A percentile compares a stretch with the other conserved stretches of the same genome.
phyloP scores from a whole-genome alignment of 1,284 basidiomycete species.

The Ceratobasidium sp. region DNA sequence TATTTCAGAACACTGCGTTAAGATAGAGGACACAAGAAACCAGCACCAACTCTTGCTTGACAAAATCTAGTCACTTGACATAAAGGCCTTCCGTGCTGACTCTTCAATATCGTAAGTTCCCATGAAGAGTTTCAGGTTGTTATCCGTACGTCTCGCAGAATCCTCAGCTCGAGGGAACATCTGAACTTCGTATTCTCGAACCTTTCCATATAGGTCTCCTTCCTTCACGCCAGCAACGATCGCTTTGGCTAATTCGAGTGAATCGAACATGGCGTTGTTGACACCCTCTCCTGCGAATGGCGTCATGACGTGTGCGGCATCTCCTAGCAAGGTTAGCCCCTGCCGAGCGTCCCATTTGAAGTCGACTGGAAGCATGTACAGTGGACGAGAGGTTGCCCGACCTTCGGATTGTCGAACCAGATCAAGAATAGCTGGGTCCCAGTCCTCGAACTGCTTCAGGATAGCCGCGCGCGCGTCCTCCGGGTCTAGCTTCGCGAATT shows the following conservation, averaged over 20 bases:
- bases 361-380: constrained; percentile 51
- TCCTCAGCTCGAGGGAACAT: neutral
- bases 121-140: constrained; percentile 7
- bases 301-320: constrained; percentile 66
- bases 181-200: neutral
- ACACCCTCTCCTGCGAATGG: constrained; percentile 64
- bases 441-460: constrained; percentile 52
- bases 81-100: too few relatives aligned
- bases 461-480: constrained; percentile 47
- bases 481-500: constrained; percentile 37
- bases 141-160: constrained; percentile 5
- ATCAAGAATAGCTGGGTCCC: constrained; percentile 50
- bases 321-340: constrained; percentile 57
- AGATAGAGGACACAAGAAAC: too few relatives aligned
- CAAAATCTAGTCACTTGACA: too few relatives aligned
- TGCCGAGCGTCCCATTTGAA: constrained; percentile 50
- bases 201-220: neutral
- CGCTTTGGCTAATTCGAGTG: constrained; percentile 54
- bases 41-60: too few relatives aligned
- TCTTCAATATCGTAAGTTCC: too few relatives aligned
- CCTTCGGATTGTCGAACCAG: constrained; percentile 53
- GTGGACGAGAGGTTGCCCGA: constrained; percentile 50
- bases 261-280: constrained; percentile 58
- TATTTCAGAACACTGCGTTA: too few relatives aligned
- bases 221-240: constrained; percentile 47